Conservation (phyloP, 192 early-diverging fungal genomes). For the Backusella psychrophila region DNA sequence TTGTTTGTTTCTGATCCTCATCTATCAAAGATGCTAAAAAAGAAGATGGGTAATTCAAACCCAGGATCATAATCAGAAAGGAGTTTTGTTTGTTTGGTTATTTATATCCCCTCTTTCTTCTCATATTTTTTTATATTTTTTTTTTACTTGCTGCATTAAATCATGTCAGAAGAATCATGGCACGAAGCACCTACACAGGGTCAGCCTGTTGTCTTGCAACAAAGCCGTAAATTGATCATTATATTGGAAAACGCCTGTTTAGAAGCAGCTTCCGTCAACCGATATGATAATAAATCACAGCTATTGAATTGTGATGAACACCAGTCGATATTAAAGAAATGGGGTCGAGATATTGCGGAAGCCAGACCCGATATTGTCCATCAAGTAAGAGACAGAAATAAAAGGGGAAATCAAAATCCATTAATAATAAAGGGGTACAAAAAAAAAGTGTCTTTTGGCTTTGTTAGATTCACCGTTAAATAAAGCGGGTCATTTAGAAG, state of each 20-base stretch:
- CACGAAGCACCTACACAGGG: conserved; percentile 15
- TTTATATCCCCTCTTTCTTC: not conserved
- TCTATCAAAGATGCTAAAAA: not conserved
- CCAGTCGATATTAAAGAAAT: conserved; percentile 77
- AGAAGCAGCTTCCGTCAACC: conserved; percentile 84
- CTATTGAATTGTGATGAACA: conserved; percentile 98
- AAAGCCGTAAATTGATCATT: conserved; percentile 76
- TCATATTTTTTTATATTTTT: too few species aligned
- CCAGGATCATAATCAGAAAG: too few species aligned
- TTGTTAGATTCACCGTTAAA: conserved; percentile 96
- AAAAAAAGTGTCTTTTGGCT: conserved; percentile 81
- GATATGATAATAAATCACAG: conserved; percentile 73
- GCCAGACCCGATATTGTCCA: conserved; percentile 96
- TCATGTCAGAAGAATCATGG: conserved; percentile 11
- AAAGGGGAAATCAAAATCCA: too few species aligned
- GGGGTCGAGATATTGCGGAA: conserved; percentile 74
- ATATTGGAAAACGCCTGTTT: conserved; percentile 86
- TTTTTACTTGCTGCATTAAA: not conserved
- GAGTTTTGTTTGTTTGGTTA: not conserved
- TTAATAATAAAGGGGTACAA: too few species aligned
- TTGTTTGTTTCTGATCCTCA: not conserved
- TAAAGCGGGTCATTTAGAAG: conserved; percentile 92
- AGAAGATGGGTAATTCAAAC: not conserved
- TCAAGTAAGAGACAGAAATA: conserved; percentile 55
- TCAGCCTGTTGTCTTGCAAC: not conserved